Conservation (phyloP, 306 rosid genomes). For the Parietaria judaica region DNA sequence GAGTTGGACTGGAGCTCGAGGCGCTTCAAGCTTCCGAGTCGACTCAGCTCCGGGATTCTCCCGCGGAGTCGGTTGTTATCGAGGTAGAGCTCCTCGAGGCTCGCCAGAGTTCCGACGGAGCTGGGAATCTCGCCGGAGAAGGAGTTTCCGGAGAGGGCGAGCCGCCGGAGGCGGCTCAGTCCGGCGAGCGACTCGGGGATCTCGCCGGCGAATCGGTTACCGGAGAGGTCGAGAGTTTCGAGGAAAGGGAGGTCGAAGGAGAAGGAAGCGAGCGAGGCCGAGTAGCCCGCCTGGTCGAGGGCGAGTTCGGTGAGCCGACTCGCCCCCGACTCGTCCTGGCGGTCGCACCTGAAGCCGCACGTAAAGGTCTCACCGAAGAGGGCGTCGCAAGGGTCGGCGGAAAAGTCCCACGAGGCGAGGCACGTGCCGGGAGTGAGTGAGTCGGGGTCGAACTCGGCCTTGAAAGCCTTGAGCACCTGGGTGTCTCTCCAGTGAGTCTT, state of each 20-base stretch:
- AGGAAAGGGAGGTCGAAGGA: slow-evolving; percentile 60
- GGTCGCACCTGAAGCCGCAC: slow-evolving; percentile 77
- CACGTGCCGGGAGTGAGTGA: slow-evolving; percentile 56
- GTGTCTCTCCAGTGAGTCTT: slow-evolving; percentile 52
- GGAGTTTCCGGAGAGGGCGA: slow-evolving; percentile 51
- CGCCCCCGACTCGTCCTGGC: slow-evolving; percentile 25
- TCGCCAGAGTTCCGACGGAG: slow-evolving; percentile 36
- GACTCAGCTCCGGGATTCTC: slow-evolving; percentile 31
- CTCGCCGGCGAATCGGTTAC: slow-evolving; percentile 55
- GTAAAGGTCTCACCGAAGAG: slow-evolving; percentile 62
- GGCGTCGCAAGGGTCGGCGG: slow-evolving; percentile 64
- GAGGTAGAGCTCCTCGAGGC: slow-evolving; percentile 59
- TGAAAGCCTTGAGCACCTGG: slow-evolving; percentile 41
- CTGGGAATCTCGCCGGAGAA: slow-evolving; percentile 60
- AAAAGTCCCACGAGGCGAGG: slow-evolving; percentile 65
- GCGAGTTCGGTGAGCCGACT: slow-evolving; percentile 63
- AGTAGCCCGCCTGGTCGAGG: slow-evolving; percentile 83
- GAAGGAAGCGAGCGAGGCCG: slow-evolving; percentile 36
- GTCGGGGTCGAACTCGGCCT: slow-evolving; percentile 29
- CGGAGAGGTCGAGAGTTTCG: slow-evolving; percentile 58
- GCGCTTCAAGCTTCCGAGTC: slow-evolving; percentile 31
- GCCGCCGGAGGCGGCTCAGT: slow-evolving; percentile 49
- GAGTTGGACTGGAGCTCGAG: slow-evolving; percentile 56
- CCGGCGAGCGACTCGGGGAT: slow-evolving; percentile 45
- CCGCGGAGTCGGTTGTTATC: slow-evolving; percentile 58